Percentiles rank a stretch among this genome's conserved stretches.
phyloP scores from a whole-genome alignment of 1,139 yeast genomes.

The Trichomonascaceae sp. region DNA sequence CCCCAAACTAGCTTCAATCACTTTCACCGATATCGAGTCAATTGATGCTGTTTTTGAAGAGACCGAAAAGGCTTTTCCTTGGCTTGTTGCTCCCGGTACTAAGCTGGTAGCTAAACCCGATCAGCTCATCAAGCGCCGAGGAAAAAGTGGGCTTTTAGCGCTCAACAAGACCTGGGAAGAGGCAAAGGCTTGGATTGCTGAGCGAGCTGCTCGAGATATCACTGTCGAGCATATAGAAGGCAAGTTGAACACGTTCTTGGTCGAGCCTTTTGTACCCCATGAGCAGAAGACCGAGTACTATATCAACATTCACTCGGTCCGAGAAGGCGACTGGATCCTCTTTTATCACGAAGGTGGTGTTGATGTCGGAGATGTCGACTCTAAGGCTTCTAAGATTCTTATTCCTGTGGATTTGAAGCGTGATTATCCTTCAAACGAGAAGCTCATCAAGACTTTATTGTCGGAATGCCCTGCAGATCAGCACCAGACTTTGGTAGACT shows the following conservation, averaged over 20 bases:
- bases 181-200: slow-evolving; percentile 39
- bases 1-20: slow-evolving; percentile 37
- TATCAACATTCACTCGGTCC: slow-evolving; percentile 43
- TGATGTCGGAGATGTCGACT: slow-evolving; percentile 44
- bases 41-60: slow-evolving; percentile 31
- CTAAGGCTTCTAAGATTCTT: slow-evolving; percentile 40
- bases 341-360: slow-evolving; percentile 47
- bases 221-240: slow-evolving; percentile 39
- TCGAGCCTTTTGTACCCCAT: slow-evolving; percentile 44
- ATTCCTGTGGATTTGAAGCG: slow-evolving; percentile 39
- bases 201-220: slow-evolving; percentile 38
- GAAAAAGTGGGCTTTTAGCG: slow-evolving; percentile 41
- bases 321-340: slow-evolving; percentile 44
- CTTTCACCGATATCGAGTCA: slow-evolving; percentile 30
- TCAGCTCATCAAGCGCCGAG: slow-evolving; percentile 43
- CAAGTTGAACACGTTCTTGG: slow-evolving; percentile 37
- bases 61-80: slow-evolving; percentile 38
- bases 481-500: slow-evolving; percentile 38
- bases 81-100: slow-evolving; percentile 36
- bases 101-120: slow-evolving; percentile 44
- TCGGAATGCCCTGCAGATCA: slow-evolving; percentile 37
- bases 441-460: slow-evolving; percentile 31
- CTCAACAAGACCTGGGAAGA: slow-evolving; percentile 41
- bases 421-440: slow-evolving; percentile 37
- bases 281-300: slow-evolving; percentile 42